A percentile compares a stretch with the other conserved stretches of the same genome.
Conservation (phyloP, 208 protist species). For the Acanthamoeba lenticulata region DNA sequence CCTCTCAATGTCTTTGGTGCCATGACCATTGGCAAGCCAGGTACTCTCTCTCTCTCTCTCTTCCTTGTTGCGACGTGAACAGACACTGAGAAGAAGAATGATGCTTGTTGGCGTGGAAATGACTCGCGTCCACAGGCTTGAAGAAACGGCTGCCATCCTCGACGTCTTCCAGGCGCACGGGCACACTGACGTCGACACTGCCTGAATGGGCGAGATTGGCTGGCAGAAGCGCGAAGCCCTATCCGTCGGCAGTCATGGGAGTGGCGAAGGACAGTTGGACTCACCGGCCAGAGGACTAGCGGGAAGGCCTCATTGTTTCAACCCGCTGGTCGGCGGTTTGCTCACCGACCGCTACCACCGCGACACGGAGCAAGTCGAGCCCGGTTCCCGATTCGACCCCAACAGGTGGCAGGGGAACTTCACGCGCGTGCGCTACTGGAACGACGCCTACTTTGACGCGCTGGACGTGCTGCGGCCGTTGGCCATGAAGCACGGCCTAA, state of each 20-base stretch:
- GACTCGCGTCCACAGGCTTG: neutral
- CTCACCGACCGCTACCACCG: constrained; percentile 41
- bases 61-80: neutral
- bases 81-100: neutral
- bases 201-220: neutral
- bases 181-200: constrained; percentile 66
- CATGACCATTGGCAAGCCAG: too few species aligned
- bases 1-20: constrained; percentile 28
- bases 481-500: neutral
- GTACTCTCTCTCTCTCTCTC: neutral
- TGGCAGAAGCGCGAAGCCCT: constrained; percentile 51
- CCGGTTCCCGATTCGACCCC: constrained; percentile 44
- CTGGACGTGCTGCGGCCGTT: constrained; percentile 46
- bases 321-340: constrained; percentile 54
- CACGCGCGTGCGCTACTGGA: constrained; percentile 61
- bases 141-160: neutral
- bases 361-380: constrained; percentile 41
- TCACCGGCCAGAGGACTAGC: constrained; percentile 30
- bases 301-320: constrained; percentile 39
- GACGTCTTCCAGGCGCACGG: constrained; percentile 17
- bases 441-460: constrained; percentile 50
- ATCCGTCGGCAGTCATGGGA: neutral
- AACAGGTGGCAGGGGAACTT: neutral
- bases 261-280: neutral
- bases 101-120: neutral